These are phyloP conservation scores for Coemansia sp. DNA, from an alignment of 192 early-diverging fungal species.

Conservation along the genomic window DNA sequence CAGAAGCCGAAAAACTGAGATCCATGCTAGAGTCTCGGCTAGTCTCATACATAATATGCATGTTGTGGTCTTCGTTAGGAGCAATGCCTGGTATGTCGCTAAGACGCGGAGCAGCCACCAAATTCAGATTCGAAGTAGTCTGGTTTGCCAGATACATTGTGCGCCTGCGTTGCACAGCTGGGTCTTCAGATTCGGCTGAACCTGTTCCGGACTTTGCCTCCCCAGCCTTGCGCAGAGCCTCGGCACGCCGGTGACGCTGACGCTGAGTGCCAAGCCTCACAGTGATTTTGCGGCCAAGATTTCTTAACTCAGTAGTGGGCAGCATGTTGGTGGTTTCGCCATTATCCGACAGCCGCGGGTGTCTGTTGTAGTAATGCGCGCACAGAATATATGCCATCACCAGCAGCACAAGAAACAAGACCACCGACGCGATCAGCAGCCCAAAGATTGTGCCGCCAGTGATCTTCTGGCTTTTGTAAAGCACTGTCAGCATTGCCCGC, in stretches of 20 bases:
- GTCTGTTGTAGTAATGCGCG: slow-evolving; percentile 48
- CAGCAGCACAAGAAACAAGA: slow-evolving; percentile 28
- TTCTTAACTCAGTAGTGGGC: slow-evolving; percentile 36
- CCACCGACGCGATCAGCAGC: slow-evolving; percentile 35
- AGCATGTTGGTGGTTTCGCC: slow-evolving; percentile 32
- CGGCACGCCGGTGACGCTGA: slow-evolving; percentile 3
- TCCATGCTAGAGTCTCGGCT: slow-evolving; percentile 37
- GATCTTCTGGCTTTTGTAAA: slow-evolving; percentile 21
- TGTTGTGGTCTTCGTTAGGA: slow-evolving; percentile 16
- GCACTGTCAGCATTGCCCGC: slow-evolving; percentile 23
- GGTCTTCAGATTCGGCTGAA: neutral
- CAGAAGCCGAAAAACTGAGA: slow-evolving; percentile 6
- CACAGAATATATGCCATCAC: slow-evolving; percentile 37
- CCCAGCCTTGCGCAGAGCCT: neutral
- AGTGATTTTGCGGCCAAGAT: slow-evolving; percentile 37
- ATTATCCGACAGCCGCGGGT: slow-evolving; percentile 28
- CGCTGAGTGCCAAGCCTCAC: slow-evolving; percentile 27
- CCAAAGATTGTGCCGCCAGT: slow-evolving; percentile 51
- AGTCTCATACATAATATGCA: slow-evolving; percentile 33
- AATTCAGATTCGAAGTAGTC: slow-evolving; percentile 3
- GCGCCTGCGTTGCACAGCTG: neutral
- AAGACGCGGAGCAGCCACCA: slow-evolving; percentile 7
- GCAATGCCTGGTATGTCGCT: slow-evolving; percentile 7
- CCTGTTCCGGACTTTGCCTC: neutral
- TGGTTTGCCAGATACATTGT: slow-evolving; percentile 3